Evolutionary conservation across 345 rosid species (phyloP), one percentile per base, ranked within the genome.

Genomic region (Citrus mangshanensis): DNA sequence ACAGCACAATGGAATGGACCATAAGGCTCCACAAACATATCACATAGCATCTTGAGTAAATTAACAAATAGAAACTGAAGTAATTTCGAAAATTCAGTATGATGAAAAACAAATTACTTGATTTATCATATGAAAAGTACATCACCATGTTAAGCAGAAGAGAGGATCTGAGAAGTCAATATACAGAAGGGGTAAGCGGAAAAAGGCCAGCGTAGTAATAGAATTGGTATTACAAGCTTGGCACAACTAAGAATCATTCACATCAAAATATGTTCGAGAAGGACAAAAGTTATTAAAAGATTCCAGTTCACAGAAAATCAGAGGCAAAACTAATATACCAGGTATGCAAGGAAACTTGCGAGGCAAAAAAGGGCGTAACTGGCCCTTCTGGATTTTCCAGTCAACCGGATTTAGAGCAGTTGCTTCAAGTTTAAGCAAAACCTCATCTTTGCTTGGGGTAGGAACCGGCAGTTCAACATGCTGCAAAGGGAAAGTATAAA

Each of bases 321-420:
- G 58, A 22, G 54, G 46, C 60, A 24, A 62, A 28, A 78, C 46
- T 18, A 46, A 22, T 16, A 19, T 89, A 94, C 98, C 87, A 19
- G 98, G 95, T 61, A 89, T 84, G 78, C 74, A 80, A 59, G 97
- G 98, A 84, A 95, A 93, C 74, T 81, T 93, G 89, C 87, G 88
- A 70, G 97, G 97, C 14, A 87, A 66, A 70, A 91, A 32, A 55
- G 93, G 93, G 5, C 95, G 79, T 51, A 88, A 19, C 83, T 84
- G 34, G 82, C 97, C 97, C 80, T 89, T 87, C 70, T 93, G 97
- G 1, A 86, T 84, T 76, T 90, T 93, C 94, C 93, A 89, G 73
- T 91, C 97, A 60, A 85, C 79, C 22, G 97, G 95, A 81, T 93
- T 93, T 9, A 93, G 32, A 78, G 84, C 83, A 27, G 81, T 80